These are phyloP conservation scores for Sicyos baderoa DNA, from an alignment of 306 rosid species.

Conservation along the genomic window DNA sequence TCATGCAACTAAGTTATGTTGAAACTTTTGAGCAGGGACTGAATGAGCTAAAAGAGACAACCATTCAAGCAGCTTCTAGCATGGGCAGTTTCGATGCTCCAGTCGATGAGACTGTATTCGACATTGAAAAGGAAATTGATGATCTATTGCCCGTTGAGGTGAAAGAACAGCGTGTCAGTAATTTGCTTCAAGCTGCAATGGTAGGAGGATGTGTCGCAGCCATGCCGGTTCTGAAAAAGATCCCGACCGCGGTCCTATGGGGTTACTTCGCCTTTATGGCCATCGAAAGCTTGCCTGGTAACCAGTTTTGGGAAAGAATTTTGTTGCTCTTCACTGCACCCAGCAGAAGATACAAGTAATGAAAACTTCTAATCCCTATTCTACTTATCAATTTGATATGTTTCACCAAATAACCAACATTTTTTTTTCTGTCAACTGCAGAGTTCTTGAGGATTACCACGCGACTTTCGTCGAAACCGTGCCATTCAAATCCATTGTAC, in stretches of 20 bases:
- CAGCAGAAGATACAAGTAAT: conserved; percentile 74
- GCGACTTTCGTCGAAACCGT: conserved; percentile 93
- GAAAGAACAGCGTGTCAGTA: conserved; percentile 87
- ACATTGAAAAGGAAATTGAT: conserved; percentile 87
- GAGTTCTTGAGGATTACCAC: conserved; percentile 94
- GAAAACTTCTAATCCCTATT: not conserved
- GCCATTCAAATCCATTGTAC: conserved; percentile 74
- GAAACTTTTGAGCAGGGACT: conserved; percentile 46
- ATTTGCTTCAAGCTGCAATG: conserved; percentile 74
- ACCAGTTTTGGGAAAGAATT: conserved; percentile 98
- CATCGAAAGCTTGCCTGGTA: conserved; percentile 92
- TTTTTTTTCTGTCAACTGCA: conserved; percentile 28
- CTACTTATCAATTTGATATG: not conserved
- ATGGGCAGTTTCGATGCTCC: conserved; percentile 81
- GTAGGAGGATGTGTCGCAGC: conserved; percentile 96
- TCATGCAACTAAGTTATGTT: not conserved
- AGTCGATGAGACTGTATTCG: conserved; percentile 75
- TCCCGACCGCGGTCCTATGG: conserved; percentile 99
- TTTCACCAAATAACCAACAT: conserved; percentile 1
- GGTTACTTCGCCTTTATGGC: conserved; percentile 99
- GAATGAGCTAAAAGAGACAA: conserved; percentile 76
- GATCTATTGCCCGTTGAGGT: conserved; percentile 92
- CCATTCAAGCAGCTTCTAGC: conserved; percentile 74
- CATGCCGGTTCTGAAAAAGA: conserved; percentile 86
- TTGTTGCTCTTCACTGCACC: conserved; percentile 88